These are phyloP conservation scores for Trichosporon sp. DNA, from an alignment of 1,284 basidiomycete species.

Conservation along the genomic window DNA sequence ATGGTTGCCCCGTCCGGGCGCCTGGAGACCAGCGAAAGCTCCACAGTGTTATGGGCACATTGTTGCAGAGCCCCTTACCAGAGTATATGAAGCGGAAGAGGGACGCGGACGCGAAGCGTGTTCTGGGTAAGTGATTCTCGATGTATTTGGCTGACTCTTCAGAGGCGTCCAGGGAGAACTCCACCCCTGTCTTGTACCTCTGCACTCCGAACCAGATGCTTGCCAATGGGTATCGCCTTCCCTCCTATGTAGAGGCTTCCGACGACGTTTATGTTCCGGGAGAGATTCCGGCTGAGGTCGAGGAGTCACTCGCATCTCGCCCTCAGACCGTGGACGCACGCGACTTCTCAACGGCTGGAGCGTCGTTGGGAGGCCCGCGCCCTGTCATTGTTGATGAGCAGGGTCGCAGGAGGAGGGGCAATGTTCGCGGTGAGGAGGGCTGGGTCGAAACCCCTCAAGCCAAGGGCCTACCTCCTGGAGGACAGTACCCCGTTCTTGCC, in stretches of 20 bases:
- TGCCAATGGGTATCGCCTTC: slow-evolving; percentile 84
- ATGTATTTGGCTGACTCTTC: slow-evolving; percentile 11
- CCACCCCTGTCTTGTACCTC: slow-evolving; percentile 67
- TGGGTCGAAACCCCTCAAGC: slow-evolving; percentile 71
- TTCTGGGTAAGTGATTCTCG: slow-evolving; percentile 37
- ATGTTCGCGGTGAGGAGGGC: slow-evolving; percentile 63
- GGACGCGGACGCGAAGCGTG: slow-evolving; percentile 58
- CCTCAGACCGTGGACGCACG: neutral
- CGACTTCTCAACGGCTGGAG: slow-evolving; percentile 4
- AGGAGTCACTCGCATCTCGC: slow-evolving; percentile 22
- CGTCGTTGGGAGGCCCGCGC: neutral
- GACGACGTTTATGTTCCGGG: slow-evolving; percentile 42
- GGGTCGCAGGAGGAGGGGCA: slow-evolving; percentile 55
- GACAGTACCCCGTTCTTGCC: slow-evolving; percentile 54
- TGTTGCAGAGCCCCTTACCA: slow-evolving; percentile 77
- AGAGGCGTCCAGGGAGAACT: slow-evolving; percentile 29
- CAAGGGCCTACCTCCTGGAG: slow-evolving; percentile 38
- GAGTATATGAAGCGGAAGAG: slow-evolving; percentile 69
- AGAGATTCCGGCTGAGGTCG: slow-evolving; percentile 27
- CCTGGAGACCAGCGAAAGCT: slow-evolving; percentile 81
- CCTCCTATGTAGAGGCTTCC: slow-evolving; percentile 67
- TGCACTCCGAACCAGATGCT: slow-evolving; percentile 80
- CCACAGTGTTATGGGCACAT: slow-evolving; percentile 78
- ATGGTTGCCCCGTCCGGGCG: slow-evolving; percentile 84
- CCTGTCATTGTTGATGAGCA: slow-evolving; percentile 28